These are phyloP conservation scores for Fomes fomentarius DNA, from an alignment of 1,284 basidiomycete genomes.

Conservation along the genomic window DNA sequence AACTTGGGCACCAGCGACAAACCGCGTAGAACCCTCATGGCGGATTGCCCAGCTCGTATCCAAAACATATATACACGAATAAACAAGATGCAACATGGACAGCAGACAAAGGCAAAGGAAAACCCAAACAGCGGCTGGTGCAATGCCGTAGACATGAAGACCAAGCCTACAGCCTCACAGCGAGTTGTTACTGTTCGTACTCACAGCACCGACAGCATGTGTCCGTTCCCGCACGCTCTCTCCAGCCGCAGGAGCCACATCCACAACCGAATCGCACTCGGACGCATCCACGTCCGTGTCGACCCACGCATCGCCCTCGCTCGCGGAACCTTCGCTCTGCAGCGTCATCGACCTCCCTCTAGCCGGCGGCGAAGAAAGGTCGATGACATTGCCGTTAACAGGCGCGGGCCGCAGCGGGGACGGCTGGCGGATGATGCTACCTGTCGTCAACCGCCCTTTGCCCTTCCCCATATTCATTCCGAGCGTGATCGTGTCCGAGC, in stretches of 20 bases:
- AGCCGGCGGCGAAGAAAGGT: conserved; percentile 11
- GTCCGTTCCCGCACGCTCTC: conserved; percentile 16
- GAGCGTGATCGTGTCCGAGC: conserved; percentile 10
- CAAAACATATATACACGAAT: conserved; percentile 6
- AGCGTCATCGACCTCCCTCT: neutral
- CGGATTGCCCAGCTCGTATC: too few relatives aligned
- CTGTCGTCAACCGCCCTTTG: neutral
- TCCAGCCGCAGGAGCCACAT: neutral
- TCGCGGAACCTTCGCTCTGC: conserved; percentile 13
- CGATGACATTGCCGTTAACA: too few relatives aligned
- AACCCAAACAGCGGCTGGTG: neutral
- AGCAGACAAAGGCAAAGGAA: neutral
- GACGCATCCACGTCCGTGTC: conserved; percentile 39
- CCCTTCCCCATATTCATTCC: conserved; percentile 18
- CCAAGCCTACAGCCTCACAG: neutral
- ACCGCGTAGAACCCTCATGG: too few relatives aligned
- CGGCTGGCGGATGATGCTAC: conserved; percentile 11
- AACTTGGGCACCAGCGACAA: too few relatives aligned
- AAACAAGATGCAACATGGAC: neutral
- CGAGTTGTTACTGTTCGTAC: too few relatives aligned
- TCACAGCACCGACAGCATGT: conserved; percentile 9
- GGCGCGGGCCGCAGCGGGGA: conserved; percentile 17
- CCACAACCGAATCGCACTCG: conserved; percentile 24
- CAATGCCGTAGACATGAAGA: neutral
- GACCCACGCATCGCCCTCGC: conserved; percentile 38